Evolutionary conservation across 2,329 filamentous ascomycete species (phyloP).

Genomic region (Stromatinia cepivora): DNA sequence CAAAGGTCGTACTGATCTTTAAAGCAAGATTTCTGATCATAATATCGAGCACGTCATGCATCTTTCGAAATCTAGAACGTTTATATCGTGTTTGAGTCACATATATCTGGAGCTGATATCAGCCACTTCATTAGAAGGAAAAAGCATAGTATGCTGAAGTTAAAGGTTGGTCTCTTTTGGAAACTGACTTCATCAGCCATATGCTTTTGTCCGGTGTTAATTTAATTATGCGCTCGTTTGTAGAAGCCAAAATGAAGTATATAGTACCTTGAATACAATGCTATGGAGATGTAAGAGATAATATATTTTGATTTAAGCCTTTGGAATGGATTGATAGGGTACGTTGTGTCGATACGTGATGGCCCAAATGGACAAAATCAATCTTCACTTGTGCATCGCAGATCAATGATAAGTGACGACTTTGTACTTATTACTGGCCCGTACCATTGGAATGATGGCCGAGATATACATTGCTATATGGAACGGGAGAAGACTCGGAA

Average conservation of each 20-base stretch:
- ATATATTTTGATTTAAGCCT: neutral
- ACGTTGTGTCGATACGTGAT: neutral
- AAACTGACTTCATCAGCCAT: neutral
- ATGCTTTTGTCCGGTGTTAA: too few relatives aligned
- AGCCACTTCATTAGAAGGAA: neutral
- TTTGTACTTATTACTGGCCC: too few relatives aligned
- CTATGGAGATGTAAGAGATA: neutral
- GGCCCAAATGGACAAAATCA: neutral
- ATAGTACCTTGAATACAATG: neutral
- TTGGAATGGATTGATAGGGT: neutral
- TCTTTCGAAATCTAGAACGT: neutral
- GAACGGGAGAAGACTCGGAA: too few relatives aligned
- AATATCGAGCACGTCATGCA: neutral
- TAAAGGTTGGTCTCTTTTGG: neutral
- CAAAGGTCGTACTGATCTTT: neutral
- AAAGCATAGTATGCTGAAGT: neutral
- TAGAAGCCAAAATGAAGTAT: neutral
- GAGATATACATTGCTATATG: too few relatives aligned
- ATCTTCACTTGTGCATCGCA: neutral
- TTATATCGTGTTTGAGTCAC: neutral
- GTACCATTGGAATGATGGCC: too few relatives aligned
- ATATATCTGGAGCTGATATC: neutral
- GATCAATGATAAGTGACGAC: too few relatives aligned
- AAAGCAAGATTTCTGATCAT: neutral
- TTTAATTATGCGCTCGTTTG: neutral